These are phyloP conservation scores for Pterula multifida DNA, from an alignment of 1,284 basidiomycete genomes.

Conservation along the genomic window DNA sequence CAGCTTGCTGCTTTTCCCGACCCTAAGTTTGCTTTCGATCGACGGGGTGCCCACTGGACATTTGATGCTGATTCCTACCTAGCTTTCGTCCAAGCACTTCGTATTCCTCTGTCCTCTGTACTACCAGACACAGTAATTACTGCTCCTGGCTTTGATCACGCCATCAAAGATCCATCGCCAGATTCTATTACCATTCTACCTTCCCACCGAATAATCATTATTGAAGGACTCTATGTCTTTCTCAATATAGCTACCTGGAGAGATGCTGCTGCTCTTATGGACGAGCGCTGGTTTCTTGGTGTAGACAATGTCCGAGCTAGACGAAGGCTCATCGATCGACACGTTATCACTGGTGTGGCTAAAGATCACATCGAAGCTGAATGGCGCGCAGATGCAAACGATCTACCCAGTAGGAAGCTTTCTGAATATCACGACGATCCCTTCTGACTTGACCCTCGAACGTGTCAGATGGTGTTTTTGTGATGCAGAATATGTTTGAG, in stretches of 20 bases:
- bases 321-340: constrained; percentile 57
- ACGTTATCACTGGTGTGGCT: constrained; percentile 66
- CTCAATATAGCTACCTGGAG: constrained; percentile 65
- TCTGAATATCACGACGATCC: constrained; percentile 4
- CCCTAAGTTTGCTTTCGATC: constrained; percentile 58
- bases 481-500: constrained; percentile 41
- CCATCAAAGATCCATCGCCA: constrained; percentile 30
- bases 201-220: constrained; percentile 61
- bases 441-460: constrained; percentile 5
- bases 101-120: background rate
- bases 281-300: constrained; percentile 73
- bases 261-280: constrained; percentile 51
- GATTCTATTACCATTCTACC: constrained; percentile 43
- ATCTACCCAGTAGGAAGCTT: constrained; percentile 55
- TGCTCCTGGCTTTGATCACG: constrained; percentile 36
- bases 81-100: background rate
- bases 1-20: constrained; percentile 60
- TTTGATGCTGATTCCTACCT: background rate
- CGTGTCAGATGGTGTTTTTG: constrained; percentile 38
- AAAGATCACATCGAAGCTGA: constrained; percentile 51
- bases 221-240: constrained; percentile 80
- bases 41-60: constrained; percentile 18
- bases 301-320: constrained; percentile 50
- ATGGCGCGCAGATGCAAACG: constrained; percentile 63
- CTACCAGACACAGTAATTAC: constrained; percentile 55